Evolutionary conservation across 306 rosid species (phyloP).

Genomic region (Rosa multiflora): DNA sequence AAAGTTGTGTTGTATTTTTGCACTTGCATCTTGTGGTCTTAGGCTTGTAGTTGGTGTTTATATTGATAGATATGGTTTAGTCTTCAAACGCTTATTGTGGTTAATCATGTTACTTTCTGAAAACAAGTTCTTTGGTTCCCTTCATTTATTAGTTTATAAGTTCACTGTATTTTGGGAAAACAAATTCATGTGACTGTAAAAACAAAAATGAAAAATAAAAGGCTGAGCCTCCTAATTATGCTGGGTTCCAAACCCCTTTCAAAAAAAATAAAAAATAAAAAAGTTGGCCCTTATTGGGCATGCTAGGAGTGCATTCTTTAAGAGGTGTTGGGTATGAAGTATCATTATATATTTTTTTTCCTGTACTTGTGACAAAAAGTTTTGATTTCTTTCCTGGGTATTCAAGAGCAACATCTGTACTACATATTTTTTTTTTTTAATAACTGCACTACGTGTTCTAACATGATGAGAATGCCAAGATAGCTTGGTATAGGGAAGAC

Average conservation of each 20-base stretch:
- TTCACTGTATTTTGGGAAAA: neutral
- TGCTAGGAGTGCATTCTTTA: neutral
- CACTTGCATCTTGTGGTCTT: conserved; percentile 5
- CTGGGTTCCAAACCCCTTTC: too few relatives aligned
- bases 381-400: neutral
- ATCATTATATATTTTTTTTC: neutral
- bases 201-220: neutral
- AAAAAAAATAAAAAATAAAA: neutral
- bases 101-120: conserved; percentile 10
- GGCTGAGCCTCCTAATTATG: too few relatives aligned
- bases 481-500: neutral
- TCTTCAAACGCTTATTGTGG: conserved; percentile 7
- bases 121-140: neutral
- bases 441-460: too few relatives aligned
- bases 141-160: neutral
- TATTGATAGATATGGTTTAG: neutral
- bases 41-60: conserved; percentile 14
- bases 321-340: neutral
- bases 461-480: neutral
- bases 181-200: neutral
- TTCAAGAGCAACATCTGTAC: neutral
- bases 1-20: conserved; percentile 20
- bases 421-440: too few relatives aligned
- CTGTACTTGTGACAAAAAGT: neutral
- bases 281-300: neutral